Evolutionary conservation across 495 filamentous ascomycete species (phyloP), one percentile per base, ranked within the genome.

Genomic region (Tuber umbilicatum): DNA sequence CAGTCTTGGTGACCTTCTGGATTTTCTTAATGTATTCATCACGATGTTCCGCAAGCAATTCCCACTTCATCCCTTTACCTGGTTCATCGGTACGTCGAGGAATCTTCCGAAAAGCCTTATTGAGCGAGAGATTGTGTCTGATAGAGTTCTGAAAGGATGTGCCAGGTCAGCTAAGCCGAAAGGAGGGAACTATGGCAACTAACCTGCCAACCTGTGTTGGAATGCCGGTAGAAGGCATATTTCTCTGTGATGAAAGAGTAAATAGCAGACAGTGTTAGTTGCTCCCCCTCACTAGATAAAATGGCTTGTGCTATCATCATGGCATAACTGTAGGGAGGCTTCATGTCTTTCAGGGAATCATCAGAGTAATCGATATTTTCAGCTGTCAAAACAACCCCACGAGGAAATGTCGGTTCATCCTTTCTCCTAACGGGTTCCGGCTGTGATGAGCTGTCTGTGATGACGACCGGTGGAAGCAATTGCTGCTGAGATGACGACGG

Each of bases 1-100:
- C 76, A 74, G 68, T 69, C 43, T 82, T 81, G 0, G 77, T 72
- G 5, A 78, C 73, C 31, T 75, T 80, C 55, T 77, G 75, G 16
- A 82, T 78, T 71, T 90, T 90, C 83, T 89, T 89, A 75, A 89
- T 85, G 73, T 90, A 90, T 69, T 96, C 93, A 9, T 97, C 91
- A 40, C 91, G 90, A 64, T 90, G 85, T 71, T 94, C 92, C 1
- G 90, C 88, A 2, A 92, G 90, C 81, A 99, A 91, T 83, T 91
- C 90, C 95, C 95, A 99, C 82, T 97, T 97, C 94, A 97, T 97
- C 38, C 95, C 95, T 84, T 99, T 99, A 4, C 95, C 95, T 2
- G 95, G 95, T 81, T 99, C 96, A 79, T 99, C 92, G 0, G 93
- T 95, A 7, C 91, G 88, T 47, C 95, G 90, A 38, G 96, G 91